These are phyloP conservation scores for Gentiana macrophylla DNA, from an alignment of 257 asterid species.

Conservation along the genomic window DNA sequence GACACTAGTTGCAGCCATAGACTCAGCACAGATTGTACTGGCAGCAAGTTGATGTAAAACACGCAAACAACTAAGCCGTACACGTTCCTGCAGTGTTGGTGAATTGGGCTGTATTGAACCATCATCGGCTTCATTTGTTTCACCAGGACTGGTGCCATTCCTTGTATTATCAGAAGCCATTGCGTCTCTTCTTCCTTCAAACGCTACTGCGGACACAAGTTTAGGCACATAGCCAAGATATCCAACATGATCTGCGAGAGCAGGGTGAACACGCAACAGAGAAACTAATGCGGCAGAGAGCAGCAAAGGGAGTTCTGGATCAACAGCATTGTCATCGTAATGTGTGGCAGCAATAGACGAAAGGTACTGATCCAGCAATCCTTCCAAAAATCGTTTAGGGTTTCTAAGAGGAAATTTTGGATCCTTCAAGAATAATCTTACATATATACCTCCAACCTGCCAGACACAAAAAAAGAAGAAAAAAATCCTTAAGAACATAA, in stretches of 20 bases:
- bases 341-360: constrained; percentile 82
- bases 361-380: constrained; percentile 89
- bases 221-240: constrained; percentile 94
- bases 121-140: constrained; percentile 49
- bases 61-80: constrained; percentile 94
- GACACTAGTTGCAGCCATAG: constrained; percentile 98
- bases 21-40: constrained; percentile 97
- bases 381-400: constrained; percentile 94
- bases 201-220: constrained; percentile 90
- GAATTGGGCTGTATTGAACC: constrained; percentile 36
- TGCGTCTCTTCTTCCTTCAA: constrained; percentile 88
- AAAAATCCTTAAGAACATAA: constrained; percentile 15
- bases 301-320: constrained; percentile 92
- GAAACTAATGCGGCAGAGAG: constrained; percentile 96
- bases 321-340: constrained; percentile 65
- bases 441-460: constrained; percentile 97
- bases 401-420: constrained; percentile 96
- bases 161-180: constrained; percentile 59
- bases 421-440: constrained; percentile 88
- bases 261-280: constrained; percentile 87
- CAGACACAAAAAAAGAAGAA: constrained; percentile 9
- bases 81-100: constrained; percentile 87
- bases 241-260: constrained; percentile 99
- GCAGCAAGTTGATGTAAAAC: constrained; percentile 97
- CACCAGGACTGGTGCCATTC: constrained; percentile 16